Conservation (phyloP, 129 eudicot species). For the Helianthus annuus region HanXRQr2.0-SUNRISE NC_035441.2:141913155-141913654, state of each 20-base stretch:
- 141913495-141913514: no score
- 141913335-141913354: slow-evolving; percentile 69
- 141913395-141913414: slow-evolving; percentile 42
- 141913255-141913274: not conserved
- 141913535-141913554: no score
- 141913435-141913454: no score
- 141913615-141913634: no score
- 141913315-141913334: slow-evolving; percentile 37
- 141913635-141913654: no score
- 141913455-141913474: no score
- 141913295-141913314: not conserved
- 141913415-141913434: no score
- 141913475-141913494: no score
- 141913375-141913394: slow-evolving; percentile 52
- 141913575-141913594: no score
- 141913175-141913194: slow-evolving; percentile 65
- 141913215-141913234: slow-evolving; percentile 85
- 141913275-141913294: not conserved
- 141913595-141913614: no score
- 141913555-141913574: no score
- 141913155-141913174: slow-evolving; percentile 75
- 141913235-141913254: slow-evolving; percentile 77
- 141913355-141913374: slow-evolving; percentile 52
- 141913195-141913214: slow-evolving; percentile 78
- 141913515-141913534: no score